A percentile compares a stretch with the other conserved stretches of the same genome.
These are phyloP conservation scores for Venturia carpophila DNA, from an alignment of 2,329 filamentous ascomycete genomes.

Conservation along the genomic window DNA sequence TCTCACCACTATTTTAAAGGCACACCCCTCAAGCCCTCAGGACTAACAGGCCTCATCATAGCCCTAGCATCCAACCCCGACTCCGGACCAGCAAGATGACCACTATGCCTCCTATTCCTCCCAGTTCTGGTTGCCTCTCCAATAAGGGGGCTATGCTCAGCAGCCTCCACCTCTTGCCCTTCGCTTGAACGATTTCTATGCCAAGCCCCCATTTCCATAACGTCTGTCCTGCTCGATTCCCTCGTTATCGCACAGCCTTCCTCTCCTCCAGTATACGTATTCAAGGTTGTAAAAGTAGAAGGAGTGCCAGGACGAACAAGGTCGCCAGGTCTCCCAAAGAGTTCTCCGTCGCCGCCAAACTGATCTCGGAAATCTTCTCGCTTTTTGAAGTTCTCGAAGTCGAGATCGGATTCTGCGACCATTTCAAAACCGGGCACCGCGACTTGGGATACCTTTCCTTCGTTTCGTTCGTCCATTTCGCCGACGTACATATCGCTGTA, in stretches of 20 bases:
- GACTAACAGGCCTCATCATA: background rate
- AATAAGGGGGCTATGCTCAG: background rate
- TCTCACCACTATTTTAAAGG: background rate
- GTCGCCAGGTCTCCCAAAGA: constrained; percentile 17
- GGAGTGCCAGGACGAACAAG: background rate
- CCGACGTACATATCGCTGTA: constrained; percentile 13
- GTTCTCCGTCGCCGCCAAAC: constrained; percentile 18
- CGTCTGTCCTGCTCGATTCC: background rate
- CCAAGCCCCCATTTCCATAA: constrained; percentile 11
- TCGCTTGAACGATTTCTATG: background rate
- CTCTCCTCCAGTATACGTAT: background rate
- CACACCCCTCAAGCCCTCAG: background rate
- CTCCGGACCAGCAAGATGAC: background rate
- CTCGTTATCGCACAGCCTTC: background rate
- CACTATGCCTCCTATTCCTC: background rate
- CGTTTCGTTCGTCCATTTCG: constrained; percentile 1
- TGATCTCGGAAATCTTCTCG: constrained; percentile 17
- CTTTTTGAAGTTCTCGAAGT: constrained; percentile 19
- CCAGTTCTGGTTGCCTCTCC: background rate
- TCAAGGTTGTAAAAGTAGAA: constrained; percentile 5
- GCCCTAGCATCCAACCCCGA: background rate
- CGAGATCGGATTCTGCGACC: constrained; percentile 15
- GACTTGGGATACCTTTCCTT: background rate
- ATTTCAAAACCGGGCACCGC: constrained; percentile 13
- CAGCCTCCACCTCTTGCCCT: background rate